A percentile compares a stretch with the other conserved stretches of the same genome.
Conservation (phyloP, 2,329 filamentous ascomycete species). For the Hortaea sp. region DNA sequence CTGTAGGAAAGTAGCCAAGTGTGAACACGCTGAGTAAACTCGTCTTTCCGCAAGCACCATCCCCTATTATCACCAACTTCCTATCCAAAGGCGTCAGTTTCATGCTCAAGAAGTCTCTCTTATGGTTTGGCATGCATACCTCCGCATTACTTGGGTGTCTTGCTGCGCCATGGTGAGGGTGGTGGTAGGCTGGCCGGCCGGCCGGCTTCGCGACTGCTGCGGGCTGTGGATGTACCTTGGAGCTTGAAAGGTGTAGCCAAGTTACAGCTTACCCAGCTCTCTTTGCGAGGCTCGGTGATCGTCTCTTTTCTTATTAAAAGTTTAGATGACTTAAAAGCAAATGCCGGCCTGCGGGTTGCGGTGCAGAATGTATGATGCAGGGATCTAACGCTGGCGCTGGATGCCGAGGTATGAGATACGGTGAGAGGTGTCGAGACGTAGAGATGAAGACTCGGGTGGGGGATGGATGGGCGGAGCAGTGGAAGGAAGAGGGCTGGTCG, state of each 20-base stretch:
- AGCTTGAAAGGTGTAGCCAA: no score
- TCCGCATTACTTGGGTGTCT: slow-evolving; percentile 29
- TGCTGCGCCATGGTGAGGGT: slow-evolving; percentile 25
- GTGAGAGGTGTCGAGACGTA: not conserved
- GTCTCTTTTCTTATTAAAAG: no score
- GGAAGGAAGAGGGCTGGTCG: not conserved
- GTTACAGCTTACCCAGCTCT: no score
- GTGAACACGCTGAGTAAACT: slow-evolving; percentile 96
- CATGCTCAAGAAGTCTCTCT: not conserved
- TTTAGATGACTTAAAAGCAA: not conserved
- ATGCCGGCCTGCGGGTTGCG: not conserved
- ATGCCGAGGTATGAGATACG: not conserved
- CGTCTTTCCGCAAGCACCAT: slow-evolving; percentile 97
- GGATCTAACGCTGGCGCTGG: not conserved
- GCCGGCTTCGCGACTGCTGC: not conserved
- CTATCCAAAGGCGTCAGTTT: slow-evolving; percentile 36
- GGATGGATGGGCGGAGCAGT: not conserved
- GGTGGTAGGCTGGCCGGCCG: not conserved
- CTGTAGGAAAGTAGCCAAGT: slow-evolving; percentile 92
- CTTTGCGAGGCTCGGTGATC: no score
- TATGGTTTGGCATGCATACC: slow-evolving; percentile 15
- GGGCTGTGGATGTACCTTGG: no score
- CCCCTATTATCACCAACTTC: slow-evolving; percentile 93
- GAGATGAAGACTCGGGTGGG: no score
- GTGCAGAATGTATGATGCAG: not conserved